Evolutionary conservation across 306 rosid species (phyloP).

Genomic region (Fragaria iinumae): DNA sequence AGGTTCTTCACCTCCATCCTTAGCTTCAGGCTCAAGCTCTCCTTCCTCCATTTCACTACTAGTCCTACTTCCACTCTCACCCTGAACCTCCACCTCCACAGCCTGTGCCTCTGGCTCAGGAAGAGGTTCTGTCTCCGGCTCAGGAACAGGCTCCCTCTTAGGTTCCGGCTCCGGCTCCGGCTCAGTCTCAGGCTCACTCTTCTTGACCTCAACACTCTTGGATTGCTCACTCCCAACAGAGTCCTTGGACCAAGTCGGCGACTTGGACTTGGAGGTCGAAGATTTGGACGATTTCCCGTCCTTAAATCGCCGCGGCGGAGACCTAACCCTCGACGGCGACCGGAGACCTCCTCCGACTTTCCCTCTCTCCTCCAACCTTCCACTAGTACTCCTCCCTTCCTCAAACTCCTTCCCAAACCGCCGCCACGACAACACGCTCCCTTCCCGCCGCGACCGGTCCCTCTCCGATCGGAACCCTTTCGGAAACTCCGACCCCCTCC

Average conservation of each 20-base stretch:
- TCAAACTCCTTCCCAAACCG: conserved; percentile 83
- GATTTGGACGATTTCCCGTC: conserved; percentile 32
- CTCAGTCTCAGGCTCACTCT: conserved; percentile 55
- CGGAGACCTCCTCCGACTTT: conserved; percentile 55
- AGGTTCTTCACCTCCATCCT: conserved; percentile 9
- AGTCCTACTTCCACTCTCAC: conserved; percentile 9
- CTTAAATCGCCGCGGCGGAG: conserved; percentile 36
- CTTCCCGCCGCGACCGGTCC: conserved; percentile 77
- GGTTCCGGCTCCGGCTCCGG: background rate
- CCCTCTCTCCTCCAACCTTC: conserved; percentile 48
- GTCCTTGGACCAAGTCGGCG: conserved; percentile 83
- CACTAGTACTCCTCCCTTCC: conserved; percentile 43
- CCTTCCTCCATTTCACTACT: conserved; percentile 27
- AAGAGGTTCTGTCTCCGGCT: background rate
- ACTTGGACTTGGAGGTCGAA: conserved; percentile 33
- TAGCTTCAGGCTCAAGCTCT: conserved; percentile 21
- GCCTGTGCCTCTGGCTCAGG: background rate
- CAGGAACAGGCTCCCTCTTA: conserved; percentile 28
- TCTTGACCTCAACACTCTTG: conserved; percentile 77
- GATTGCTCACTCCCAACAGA: conserved; percentile 86
- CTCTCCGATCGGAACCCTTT: conserved; percentile 97
- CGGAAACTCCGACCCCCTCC: conserved; percentile 69
- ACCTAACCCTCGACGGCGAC: conserved; percentile 45
- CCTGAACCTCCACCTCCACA: conserved; percentile 9
- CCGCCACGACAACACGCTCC: conserved; percentile 87